Percentiles rank a stretch among this genome's conserved stretches.
These are phyloP conservation scores for Whalleya microplaca DNA, from an alignment of 2,329 filamentous ascomycete species.

Conservation along the genomic window DNA sequence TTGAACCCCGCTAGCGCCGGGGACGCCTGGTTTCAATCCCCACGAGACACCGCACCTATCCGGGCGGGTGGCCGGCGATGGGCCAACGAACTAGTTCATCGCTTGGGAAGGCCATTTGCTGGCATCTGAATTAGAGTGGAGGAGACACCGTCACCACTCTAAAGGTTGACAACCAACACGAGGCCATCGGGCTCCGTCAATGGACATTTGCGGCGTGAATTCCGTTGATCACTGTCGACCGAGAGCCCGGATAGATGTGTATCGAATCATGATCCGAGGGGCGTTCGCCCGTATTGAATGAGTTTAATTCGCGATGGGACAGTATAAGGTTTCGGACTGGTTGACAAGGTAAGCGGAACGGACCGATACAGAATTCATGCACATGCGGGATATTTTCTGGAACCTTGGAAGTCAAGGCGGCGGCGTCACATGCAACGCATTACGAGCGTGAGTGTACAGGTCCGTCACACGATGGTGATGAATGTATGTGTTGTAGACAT, in stretches of 20 bases:
- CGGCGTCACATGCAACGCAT: not conserved
- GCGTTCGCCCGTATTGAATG: constrained; percentile 8
- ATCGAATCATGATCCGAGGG: constrained; percentile 14
- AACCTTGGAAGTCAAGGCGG: constrained; percentile 4
- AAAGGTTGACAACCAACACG: constrained; percentile 49
- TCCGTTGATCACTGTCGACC: constrained; percentile 1
- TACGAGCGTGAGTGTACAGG: not conserved
- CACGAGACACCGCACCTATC: constrained; percentile 50
- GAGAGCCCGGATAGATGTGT: constrained; percentile 11
- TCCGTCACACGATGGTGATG: not conserved
- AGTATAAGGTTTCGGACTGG: constrained; percentile 9
- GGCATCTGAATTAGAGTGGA: constrained; percentile 48
- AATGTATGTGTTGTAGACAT: not conserved
- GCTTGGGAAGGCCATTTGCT: constrained; percentile 47
- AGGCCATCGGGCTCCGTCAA: constrained; percentile 39
- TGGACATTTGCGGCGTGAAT: constrained; percentile 3
- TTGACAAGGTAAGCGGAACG: constrained; percentile 27
- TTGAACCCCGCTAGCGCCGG: constrained; percentile 50
- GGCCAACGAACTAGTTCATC: constrained; percentile 47
- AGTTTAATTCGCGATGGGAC: constrained; percentile 14
- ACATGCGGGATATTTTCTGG: constrained; percentile 4
- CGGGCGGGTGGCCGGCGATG: constrained; percentile 47
- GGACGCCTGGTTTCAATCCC: constrained; percentile 50
- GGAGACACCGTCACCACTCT: constrained; percentile 54
- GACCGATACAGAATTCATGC: constrained; percentile 17